phyloP scores from a whole-genome alignment of 345 rosid species.

The Pugionium dolabratum region DNA sequence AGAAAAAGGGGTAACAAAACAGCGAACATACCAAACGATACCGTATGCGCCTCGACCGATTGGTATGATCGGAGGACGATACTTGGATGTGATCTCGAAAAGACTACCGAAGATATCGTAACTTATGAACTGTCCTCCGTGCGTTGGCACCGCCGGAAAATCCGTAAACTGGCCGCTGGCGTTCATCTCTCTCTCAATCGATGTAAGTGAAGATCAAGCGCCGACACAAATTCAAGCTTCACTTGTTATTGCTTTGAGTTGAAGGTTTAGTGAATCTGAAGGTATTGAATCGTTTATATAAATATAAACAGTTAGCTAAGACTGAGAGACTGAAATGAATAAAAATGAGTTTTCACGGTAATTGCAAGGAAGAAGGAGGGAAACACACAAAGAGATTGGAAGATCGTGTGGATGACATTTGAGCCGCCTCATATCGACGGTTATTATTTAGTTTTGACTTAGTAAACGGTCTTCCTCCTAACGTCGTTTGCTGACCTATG shows the following conservation, averaged over 20 bases:
- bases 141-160: conserved; percentile 69
- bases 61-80: conserved; percentile 88
- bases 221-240: conserved; percentile 10
- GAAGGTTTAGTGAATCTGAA: conserved; percentile 5
- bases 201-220: not conserved
- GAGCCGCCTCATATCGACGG: conserved; percentile 62
- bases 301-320: conserved; percentile 14
- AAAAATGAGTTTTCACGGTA: conserved; percentile 44
- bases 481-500: conserved; percentile 12
- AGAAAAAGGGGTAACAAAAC: not conserved
- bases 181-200: conserved; percentile 31
- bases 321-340: not conserved
- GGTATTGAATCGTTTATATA: conserved; percentile 1
- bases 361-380: conserved; percentile 55
- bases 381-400: conserved; percentile 1
- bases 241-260: conserved; percentile 1
- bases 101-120: conserved; percentile 79
- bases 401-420: conserved; percentile 46
- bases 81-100: conserved; percentile 83
- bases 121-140: conserved; percentile 70
- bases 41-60: conserved; percentile 99
- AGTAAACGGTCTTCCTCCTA: conserved; percentile 41
- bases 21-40: conserved; percentile 75
- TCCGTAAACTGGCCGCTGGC: conserved; percentile 53
- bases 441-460: conserved; percentile 9